A percentile compares a stretch with the other conserved stretches of the same genome.
Evolutionary conservation across 2,329 filamentous ascomycete species (phyloP).

Genomic region (Drechslerella coelobrocha): DNA sequence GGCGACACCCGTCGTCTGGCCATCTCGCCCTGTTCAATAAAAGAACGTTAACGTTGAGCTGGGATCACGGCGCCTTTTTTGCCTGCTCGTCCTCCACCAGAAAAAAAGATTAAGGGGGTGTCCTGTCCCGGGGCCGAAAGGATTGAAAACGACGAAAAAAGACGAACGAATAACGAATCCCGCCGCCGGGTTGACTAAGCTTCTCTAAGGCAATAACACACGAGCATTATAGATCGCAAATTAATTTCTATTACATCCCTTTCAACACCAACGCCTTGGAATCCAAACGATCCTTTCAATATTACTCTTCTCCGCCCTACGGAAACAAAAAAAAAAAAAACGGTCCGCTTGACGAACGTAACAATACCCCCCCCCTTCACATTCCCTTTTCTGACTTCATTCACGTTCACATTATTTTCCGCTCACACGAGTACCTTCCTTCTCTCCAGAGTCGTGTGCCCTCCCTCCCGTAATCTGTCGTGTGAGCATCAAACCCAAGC

Average conservation of each 20-base stretch:
- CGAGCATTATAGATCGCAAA: not conserved
- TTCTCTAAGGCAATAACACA: not conserved
- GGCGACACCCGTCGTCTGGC: not conserved
- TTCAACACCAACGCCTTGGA: not conserved
- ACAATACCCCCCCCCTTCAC: no score
- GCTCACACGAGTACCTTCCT: conserved; percentile 40
- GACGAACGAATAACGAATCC: conserved; percentile 1
- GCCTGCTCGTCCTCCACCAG: no score
- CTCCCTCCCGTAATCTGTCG: conserved; percentile 22
- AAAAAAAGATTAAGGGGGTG: conserved; percentile 2
- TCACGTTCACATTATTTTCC: not conserved
- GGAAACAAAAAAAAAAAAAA: no score
- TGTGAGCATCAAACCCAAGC: conserved; percentile 30
- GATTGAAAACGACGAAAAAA: no score
- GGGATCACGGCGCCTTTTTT: not conserved
- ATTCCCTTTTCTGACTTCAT: no score
- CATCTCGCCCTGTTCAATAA: not conserved
- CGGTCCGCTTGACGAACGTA: no score
- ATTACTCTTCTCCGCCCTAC: no score
- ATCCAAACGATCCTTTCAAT: no score
- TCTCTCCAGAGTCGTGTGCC: not conserved
- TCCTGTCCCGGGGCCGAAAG: not conserved
- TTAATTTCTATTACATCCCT: no score
- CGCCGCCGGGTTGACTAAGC: not conserved
- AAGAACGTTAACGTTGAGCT: not conserved